Conservation (phyloP, 116 monocot genomes). For the Zostera marina region DNA sequence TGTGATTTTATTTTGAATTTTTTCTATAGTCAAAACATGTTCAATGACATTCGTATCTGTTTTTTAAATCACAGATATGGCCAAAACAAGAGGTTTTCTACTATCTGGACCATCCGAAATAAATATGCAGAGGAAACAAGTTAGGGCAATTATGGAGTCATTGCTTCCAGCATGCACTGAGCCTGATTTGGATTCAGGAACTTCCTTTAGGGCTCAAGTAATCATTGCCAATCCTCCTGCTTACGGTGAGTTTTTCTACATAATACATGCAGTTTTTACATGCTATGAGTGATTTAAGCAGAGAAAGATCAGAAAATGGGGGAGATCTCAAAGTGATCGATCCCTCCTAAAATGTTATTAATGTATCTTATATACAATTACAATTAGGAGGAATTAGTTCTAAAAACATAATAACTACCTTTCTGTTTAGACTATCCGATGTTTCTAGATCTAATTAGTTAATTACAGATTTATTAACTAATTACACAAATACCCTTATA, state of each 20-base stretch:
- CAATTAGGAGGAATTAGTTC: too few relatives aligned
- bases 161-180: constrained; percentile 91
- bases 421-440: too few relatives aligned
- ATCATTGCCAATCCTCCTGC: constrained; percentile 98
- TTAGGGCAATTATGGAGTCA: constrained; percentile 88
- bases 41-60: background rate
- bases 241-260: constrained; percentile 45
- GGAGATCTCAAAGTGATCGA: too few relatives aligned
- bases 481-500: too few relatives aligned
- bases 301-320: too few relatives aligned
- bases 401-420: too few relatives aligned
- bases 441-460: too few relatives aligned
- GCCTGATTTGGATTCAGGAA: constrained; percentile 75
- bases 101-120: constrained; percentile 77
- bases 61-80: constrained; percentile 53
- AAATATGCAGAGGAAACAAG: constrained; percentile 59
- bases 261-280: background rate
- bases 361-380: too few relatives aligned
- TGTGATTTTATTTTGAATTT: too few relatives aligned
- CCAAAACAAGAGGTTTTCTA: constrained; percentile 70
- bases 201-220: constrained; percentile 75
- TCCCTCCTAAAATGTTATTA: too few relatives aligned
- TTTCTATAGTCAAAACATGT: background rate
- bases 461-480: too few relatives aligned
- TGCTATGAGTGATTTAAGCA: too few relatives aligned